A percentile compares a stretch with the other conserved stretches of the same genome.
These are phyloP conservation scores for Rhizopus delemar DNA, from an alignment of 371 early-diverging fungal species.

Conservation along the genomic window DNA sequence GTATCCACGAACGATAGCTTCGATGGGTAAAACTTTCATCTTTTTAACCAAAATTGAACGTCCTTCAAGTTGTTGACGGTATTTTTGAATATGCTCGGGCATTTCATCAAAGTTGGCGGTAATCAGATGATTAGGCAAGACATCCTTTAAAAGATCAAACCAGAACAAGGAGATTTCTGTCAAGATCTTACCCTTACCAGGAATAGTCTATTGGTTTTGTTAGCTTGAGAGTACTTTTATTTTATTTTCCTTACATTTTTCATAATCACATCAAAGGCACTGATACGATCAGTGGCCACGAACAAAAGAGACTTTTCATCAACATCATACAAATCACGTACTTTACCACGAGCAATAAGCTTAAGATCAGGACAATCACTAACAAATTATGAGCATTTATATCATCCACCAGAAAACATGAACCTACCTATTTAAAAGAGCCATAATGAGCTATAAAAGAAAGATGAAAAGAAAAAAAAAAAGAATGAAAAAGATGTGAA, in stretches of 20 bases:
- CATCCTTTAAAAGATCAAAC: slow-evolving; percentile 86
- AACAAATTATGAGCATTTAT: slow-evolving; percentile 6
- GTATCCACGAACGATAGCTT: slow-evolving; percentile 97
- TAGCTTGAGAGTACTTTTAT: not conserved
- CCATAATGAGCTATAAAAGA: slow-evolving; percentile 15
- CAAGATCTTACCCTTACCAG: slow-evolving; percentile 94
- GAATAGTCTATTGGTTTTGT: slow-evolving; percentile 67
- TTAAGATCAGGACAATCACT: slow-evolving; percentile 89
- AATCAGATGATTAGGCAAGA: slow-evolving; percentile 92
- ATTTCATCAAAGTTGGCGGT: slow-evolving; percentile 91
- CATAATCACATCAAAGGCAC: slow-evolving; percentile 98
- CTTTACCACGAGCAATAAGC: slow-evolving; percentile 94
- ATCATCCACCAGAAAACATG: not conserved
- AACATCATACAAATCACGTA: slow-evolving; percentile 94
- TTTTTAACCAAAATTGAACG: slow-evolving; percentile 91
- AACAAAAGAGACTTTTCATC: slow-evolving; percentile 86
- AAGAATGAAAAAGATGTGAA: slow-evolving; percentile 3
- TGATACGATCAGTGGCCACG: slow-evolving; percentile 96
- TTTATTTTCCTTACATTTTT: slow-evolving; percentile 71
- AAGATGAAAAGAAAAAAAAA: slow-evolving; percentile 6
- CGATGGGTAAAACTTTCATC: slow-evolving; percentile 92
- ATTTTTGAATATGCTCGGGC: slow-evolving; percentile 85
- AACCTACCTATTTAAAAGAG: slow-evolving; percentile 27
- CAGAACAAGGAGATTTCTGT: slow-evolving; percentile 93
- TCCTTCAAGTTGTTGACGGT: slow-evolving; percentile 84